Base-by-base conservation (phyloP, 1,284 basidiomycete species). In the Porodaedalea pini region DNA sequence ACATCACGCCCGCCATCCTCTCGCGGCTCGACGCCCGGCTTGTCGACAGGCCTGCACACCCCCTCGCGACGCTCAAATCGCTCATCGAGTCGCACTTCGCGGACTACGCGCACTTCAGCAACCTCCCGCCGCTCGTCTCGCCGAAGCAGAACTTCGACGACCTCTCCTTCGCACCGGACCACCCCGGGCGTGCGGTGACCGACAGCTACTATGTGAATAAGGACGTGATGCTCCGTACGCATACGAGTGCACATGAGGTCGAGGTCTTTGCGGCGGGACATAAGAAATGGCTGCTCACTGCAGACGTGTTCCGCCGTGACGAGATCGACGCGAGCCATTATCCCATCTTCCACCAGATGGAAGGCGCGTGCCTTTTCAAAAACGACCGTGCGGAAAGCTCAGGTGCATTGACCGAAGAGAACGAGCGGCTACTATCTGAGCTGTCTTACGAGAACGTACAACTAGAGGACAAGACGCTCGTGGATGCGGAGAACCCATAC, bases 271-370 rank as follows among this genome's bases (percentile, higher is more conserved):
- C 80, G 41, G 73, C 77, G 36, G 92, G 92, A 3, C 77, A 88
- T 64, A 83, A 89, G 36, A 79, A 80, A 54, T 99, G 95, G 92
- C 78, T 99, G 32, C 79, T 99, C 50, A 92, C 94, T 1, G 95
- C 97, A n/a, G 97, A 99, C 75, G 97, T 99, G 47, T 99, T 98
- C 73, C 78, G 97, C 43, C 85, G 97, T 63, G 97, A 99, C 81
- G 97, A 99, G 74, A 99, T 99, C 63, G 97, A 99, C 74, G 82
- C 85, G 19, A 92, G 89, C 8, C 97, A 99, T 72, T 98, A 98
- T 71, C 97, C 97, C 17, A 90, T 98, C 44, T 99, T 99, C 71
- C 97, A 99, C 73, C 97, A 99, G 74, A 94, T 98, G 77, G 97
- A 99, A 71, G 97, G 96, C 31, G 94, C 95, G 19, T 79, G 86